Evolutionary conservation across 495 filamentous ascomycete genomes (phyloP).

Genomic region (Geopyxis carbonaria): DNA sequence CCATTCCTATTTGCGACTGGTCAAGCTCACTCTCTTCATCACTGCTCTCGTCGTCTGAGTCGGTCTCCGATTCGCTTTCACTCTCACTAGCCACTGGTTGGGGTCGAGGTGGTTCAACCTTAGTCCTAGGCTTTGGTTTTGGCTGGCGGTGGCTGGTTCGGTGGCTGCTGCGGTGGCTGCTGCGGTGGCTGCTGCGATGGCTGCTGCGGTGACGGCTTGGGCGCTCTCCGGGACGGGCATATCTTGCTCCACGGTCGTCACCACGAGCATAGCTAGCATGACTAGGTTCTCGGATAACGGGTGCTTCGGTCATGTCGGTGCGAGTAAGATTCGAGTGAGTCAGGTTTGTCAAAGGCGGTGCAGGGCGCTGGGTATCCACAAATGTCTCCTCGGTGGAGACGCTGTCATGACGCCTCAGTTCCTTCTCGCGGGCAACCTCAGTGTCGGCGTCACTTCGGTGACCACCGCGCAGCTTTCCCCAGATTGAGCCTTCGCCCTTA

Average conservation of each 20-base stretch:
- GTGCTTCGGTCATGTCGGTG: neutral
- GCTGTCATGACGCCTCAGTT: neutral
- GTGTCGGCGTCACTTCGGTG: constrained; percentile 2
- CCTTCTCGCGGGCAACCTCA: constrained; percentile 4
- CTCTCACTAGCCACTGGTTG: no score
- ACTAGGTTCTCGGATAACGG: constrained; percentile 1
- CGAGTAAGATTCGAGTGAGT: neutral
- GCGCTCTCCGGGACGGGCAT: constrained; percentile 6
- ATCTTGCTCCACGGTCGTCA: constrained; percentile 5
- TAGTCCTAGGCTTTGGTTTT: no score
- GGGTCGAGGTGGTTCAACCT: no score
- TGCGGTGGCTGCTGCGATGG: no score
- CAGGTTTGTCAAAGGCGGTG: constrained; percentile 1
- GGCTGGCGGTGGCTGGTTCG: no score
- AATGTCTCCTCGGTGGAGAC: neutral
- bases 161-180: no score
- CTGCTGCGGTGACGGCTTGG: constrained; percentile 10
- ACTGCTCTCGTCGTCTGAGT: constrained; percentile 12
- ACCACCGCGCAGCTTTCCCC: constrained; percentile 21
- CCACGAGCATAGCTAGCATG: constrained; percentile 2
- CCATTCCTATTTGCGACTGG: constrained; percentile 22
- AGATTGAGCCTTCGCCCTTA: constrained; percentile 14
- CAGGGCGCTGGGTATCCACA: constrained; percentile 2
- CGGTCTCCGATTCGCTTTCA: no score
- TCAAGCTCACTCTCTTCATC: constrained; percentile 12